phyloP scores from a whole-genome alignment of 805 yeast genomes.

The Hanseniaspora vineae region DNA sequence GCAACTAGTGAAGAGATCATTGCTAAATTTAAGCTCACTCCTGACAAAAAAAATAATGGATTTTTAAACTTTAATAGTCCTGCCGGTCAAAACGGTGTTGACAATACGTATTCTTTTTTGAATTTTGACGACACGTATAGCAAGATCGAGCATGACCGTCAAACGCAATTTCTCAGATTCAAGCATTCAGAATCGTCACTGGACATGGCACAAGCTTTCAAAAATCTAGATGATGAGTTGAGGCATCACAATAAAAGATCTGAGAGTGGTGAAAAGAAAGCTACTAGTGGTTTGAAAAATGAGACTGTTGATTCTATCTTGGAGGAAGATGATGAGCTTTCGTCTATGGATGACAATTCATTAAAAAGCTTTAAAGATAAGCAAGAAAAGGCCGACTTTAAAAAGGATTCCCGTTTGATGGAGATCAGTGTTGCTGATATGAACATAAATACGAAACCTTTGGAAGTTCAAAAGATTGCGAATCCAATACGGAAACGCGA shows the following conservation, averaged over 20 bases:
- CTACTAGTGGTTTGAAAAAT: not conserved
- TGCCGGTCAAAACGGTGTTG: too few species aligned
- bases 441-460: not conserved
- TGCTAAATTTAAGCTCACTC: slow-evolving; percentile 19
- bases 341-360: not conserved
- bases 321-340: not conserved
- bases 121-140: too few species aligned
- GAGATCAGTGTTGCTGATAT: not conserved
- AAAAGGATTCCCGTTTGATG: not conserved
- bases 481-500: not conserved
- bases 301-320: not conserved
- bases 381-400: too few species aligned
- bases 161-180: not conserved
- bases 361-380: too few species aligned
- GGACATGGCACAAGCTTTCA: slow-evolving; percentile 17
- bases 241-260: not conserved
- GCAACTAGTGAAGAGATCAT: slow-evolving; percentile 24
- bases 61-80: too few species aligned
- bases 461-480: too few species aligned
- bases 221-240: slow-evolving; percentile 17
- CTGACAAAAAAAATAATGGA: slow-evolving; percentile 11
- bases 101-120: too few species aligned
- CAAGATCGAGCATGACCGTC: not conserved
- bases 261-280: not conserved
- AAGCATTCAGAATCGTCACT: not conserved